Base-by-base conservation (phyloP, 1,139 yeast species). In the Saccharomycopsis hybrid region DNA sequence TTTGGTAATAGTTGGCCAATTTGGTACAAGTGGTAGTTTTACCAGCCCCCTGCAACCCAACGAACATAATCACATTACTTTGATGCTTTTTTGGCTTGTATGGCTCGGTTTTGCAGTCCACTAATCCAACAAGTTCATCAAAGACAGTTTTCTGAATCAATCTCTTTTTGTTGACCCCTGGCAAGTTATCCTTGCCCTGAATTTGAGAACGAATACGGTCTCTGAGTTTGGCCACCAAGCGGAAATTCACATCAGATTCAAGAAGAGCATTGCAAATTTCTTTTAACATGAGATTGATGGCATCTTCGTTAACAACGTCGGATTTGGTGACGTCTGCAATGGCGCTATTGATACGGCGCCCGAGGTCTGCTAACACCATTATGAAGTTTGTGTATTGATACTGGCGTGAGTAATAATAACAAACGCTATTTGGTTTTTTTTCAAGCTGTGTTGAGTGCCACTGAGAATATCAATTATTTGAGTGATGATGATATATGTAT, bases 11-110 rank as follows among this genome's bases (percentile, higher is more conserved):
- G 1, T 88, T 95, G 0, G 98, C 98, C 59, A 92, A 73, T 65
- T 92, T 92, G 1, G 98, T 92, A 79, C 97, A 90, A 2, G 97
- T 82, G 0, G 98, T 92, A 30, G 98, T 92, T 65, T 92, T 92
- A 77, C 98, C 98, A 7, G 97, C 95, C 71, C 98, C 98, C 65
- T 94, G 98, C 56, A 92, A 74, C 62, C 98, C 98, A 51, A 92
- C 98, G 74, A 92, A 86, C 98, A 92, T 92, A 57, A 92, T 85
- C 29, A 90, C 86, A 59, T 77, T 80, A 5, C 78, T 63, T 59
- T 76, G 74, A 55, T 82, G 81, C 70, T 90, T 90, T 69, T 85
- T 85, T 40, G 97, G 97, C 66, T 85, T 85, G 62, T 83, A 94
- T 4, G 90, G 84, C 56, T 75, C 78, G 47, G 76, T 78, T 3